Evolutionary conservation across 1,284 basidiomycete species (phyloP), one percentile per base, ranked within the genome.

Genomic region (Heliocybe sulcata): DNA sequence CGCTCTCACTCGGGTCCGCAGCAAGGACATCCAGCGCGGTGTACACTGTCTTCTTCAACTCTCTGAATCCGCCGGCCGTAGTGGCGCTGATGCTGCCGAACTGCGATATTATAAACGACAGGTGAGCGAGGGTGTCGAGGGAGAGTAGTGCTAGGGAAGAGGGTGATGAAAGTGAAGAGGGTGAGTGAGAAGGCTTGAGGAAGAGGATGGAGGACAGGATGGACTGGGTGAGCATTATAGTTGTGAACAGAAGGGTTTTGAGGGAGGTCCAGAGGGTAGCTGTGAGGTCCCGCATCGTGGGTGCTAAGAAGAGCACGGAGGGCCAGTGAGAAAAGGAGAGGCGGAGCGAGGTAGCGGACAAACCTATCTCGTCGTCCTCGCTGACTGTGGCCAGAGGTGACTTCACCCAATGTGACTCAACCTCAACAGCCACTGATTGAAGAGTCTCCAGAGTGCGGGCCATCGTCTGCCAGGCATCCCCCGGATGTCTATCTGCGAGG

Each of bases 101-200:
- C 60, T 86, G 80, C 1, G 83, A 79, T 6, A 90, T 77, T 35
- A 89, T 77, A 61, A 87, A 87, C 0, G 87, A 79, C n/a, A 89
- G 69, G 60, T 82, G 77, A 14, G 76, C 79, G 10, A 89, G 72
- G 0, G 76, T 78, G 27, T 75, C 72, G 0, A 90, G 68, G 2
- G 76, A 72, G 10, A 71, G 67, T 3, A 77, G 66, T 1, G 83
- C 77, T 11, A 87, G 69, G 3, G 71, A 61, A 1, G 76, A 71
- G 9, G 81, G 73, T 1, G 73, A 73, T 19, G 66, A 60, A 10
- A 56, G 57, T 51, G 61, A 61, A 0, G 56, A 35, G 19, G n/a
- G 45, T 29, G 51, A 48, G 29, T 8, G 22, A 51, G 45, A n/a
- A n/a, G n/a, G n/a, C n/a, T n/a, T 29, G 53, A 55, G 11, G 52